A percentile compares a stretch with the other conserved stretches of the same genome.
phyloP scores from a whole-genome alignment of 1,284 basidiomycete genomes.

The Xanthoconium separans region DNA sequence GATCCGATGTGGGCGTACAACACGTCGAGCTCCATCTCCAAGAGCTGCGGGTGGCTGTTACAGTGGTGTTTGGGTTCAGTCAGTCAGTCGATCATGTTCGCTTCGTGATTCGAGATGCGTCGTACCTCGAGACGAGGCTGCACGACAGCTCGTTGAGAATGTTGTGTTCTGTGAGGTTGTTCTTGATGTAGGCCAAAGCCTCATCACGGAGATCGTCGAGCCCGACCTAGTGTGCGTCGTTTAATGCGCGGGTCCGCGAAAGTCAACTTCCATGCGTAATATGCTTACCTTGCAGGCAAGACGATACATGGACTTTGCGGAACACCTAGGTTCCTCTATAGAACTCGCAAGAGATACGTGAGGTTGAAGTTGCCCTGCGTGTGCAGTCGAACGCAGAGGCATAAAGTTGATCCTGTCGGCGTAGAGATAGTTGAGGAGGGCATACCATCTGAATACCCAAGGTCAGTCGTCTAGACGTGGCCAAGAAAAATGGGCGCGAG shows the following conservation, averaged over 20 bases:
- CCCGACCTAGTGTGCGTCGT: constrained; percentile 14
- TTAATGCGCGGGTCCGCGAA: background rate
- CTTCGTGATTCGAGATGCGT: too few relatives aligned
- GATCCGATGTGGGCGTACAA: constrained; percentile 25
- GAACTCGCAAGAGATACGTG: background rate
- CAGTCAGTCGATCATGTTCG: background rate
- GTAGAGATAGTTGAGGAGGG: constrained; percentile 29
- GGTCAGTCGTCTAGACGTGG: background rate
- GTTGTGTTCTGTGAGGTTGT: constrained; percentile 25
- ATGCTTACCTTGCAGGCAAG: constrained; percentile 30
- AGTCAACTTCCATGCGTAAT: too few relatives aligned
- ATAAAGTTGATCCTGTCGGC: constrained; percentile 23
- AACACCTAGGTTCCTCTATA: constrained; percentile 18
- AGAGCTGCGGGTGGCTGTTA: constrained; percentile 20
- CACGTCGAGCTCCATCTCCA: constrained; percentile 27
- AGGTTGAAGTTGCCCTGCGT: background rate
- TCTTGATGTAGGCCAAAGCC: constrained; percentile 19
- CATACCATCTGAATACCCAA: constrained; percentile 24
- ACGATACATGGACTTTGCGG: constrained; percentile 34
- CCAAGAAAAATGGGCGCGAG: rapidly evolving
- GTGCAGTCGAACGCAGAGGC: constrained; percentile 23
- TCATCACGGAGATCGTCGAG: constrained; percentile 18
- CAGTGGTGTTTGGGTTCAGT: too few relatives aligned
- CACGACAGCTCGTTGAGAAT: constrained; percentile 23
- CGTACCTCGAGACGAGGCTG: constrained; percentile 17